Evolutionary conservation across 2,329 filamentous ascomycete genomes (phyloP).

Genomic region (Exophiala calicioides): DNA sequence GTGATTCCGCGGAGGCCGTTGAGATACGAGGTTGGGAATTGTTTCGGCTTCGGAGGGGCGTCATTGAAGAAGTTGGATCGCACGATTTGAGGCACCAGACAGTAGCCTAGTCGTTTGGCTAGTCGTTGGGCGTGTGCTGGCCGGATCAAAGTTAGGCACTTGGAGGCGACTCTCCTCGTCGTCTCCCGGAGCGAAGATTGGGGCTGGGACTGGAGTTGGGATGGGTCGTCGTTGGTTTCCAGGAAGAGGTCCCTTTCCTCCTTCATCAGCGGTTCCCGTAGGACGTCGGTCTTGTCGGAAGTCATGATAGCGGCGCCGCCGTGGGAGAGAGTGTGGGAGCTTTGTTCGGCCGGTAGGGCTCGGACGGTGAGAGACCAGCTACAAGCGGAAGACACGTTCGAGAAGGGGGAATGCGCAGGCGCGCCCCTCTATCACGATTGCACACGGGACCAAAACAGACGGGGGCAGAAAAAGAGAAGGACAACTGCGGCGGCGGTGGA

Average conservation of each 20-base stretch:
- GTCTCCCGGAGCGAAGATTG: constrained; percentile 11
- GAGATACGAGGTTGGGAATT: constrained; percentile 30
- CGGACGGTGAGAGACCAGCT: too few relatives aligned
- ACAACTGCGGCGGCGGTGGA: too few relatives aligned
- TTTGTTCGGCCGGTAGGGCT: too few relatives aligned
- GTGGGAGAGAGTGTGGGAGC: too few relatives aligned
- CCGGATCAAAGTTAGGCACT: constrained; percentile 14
- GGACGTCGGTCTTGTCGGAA: constrained; percentile 3
- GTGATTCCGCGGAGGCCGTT: constrained; percentile 48
- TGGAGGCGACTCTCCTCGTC: constrained; percentile 14
- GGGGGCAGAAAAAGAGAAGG: too few relatives aligned
- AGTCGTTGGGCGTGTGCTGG: constrained; percentile 23
- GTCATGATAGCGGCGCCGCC: too few relatives aligned
- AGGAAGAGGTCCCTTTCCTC: constrained; percentile 12
- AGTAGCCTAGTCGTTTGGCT: constrained; percentile 28
- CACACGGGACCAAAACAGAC: too few relatives aligned
- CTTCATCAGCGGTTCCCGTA: constrained; percentile 13
- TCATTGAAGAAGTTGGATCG: constrained; percentile 27
- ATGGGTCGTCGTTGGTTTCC: constrained; percentile 6
- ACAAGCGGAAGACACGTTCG: neutral
- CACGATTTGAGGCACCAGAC: constrained; percentile 25
- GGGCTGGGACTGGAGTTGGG: neutral
- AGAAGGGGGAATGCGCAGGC: neutral
- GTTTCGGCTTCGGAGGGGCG: constrained; percentile 22
- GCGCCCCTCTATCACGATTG: neutral